Base-by-base conservation (phyloP, 495 filamentous ascomycete species). In the Emericellopsis terricola region DNA sequence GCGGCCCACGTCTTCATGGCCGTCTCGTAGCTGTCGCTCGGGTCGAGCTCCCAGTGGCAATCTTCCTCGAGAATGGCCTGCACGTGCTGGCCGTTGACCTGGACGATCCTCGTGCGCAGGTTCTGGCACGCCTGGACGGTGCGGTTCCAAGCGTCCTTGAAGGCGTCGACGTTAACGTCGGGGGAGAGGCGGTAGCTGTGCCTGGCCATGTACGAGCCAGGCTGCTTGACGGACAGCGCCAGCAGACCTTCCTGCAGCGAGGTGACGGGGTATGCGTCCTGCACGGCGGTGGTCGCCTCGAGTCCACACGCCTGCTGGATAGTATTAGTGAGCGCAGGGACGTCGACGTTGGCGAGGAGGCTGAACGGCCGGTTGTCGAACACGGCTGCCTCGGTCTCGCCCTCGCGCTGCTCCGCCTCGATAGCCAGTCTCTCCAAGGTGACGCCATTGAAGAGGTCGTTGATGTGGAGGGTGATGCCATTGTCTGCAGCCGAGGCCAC, bases 231-330 rank as follows among this genome's bases (percentile, higher is more conserved):
- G 8, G 17, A 27, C 4, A 28, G 16, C 1, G 28, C 18, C 27
- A 40, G 23, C 4, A 40, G 33, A 5, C 66, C 68, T 40, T 68
- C 55, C 37, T 75, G 70, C 56, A 75, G 63, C 3, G 60, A 57
- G n/a, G 68, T 64, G 36, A 66, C 69, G 16, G 64, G 65, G 37
- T 72, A 75, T 3, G 67, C 64, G 31, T 74, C 68, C 41, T 70
- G 50, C 31, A 76, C 24, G 6, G 20, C 19, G n/a, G n/a, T 13
- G 3, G 7, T 8, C 15, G 17, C 3, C 17, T 7, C 73, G 39
- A 7, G 32, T 18, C 20, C 8, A 6, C 9, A 11, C 9, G 19
- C 20, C n/a, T n/a, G n/a, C n/a, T n/a, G n/a, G n/a, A n/a, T n/a
- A n/a, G n/a, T n/a, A n/a, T n/a, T n/a, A n/a, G n/a, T n/a, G n/a